Base-by-base conservation (phyloP, 345 rosid genomes). In the Combretum micranthum region DNA sequence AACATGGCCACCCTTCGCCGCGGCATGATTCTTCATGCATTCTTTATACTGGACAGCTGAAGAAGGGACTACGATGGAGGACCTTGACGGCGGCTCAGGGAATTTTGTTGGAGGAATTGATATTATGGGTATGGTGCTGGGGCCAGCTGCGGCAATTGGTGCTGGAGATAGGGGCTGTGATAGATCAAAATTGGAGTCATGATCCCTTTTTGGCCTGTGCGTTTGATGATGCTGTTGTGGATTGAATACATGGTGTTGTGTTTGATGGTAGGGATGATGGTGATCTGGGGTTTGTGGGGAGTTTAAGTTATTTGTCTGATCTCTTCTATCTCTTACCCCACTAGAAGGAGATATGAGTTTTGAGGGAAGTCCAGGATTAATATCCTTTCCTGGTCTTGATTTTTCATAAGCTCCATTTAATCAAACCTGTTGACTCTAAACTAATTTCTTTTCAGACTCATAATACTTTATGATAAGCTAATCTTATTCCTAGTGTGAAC, bases 1-100 rank as follows among this genome's bases (percentile, higher is more conserved):
- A 0, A 64, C 63, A n/a, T 64, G 64, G 20, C 61, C 49, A 2
- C 77, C 77, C 64, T 43, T 43, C n/a, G 20, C 64, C 4, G 77
- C 77, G 9, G 77, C 73, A 15, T 73, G 77, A 50, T 73, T 73
- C 69, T 57, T 68, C 18, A 52, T 52, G 20, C 77, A 73, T 55
- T 73, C 77, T 26, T 46, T 51, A 52, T 73, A 73, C 15, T 59
- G 53, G 23, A 72, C 68, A 22, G 46, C 64, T 26, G 42, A 1
- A 11, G 46, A 10, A 22, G 47, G 53, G 12, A 62, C 42, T 16
- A 73, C 43, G 47, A 64, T 54, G 16, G 60, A 61, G 13, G 71
- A 54, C 16, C 66, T 69, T 14, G 47, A 53, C 53, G 18, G 47
- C 7, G 47, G 53, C 53, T 42, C 71, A 51, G 83, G 68, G 67